Evolutionary conservation across 1,139 yeast genomes (phyloP).

Genomic region (Candida albicans): DNA sequence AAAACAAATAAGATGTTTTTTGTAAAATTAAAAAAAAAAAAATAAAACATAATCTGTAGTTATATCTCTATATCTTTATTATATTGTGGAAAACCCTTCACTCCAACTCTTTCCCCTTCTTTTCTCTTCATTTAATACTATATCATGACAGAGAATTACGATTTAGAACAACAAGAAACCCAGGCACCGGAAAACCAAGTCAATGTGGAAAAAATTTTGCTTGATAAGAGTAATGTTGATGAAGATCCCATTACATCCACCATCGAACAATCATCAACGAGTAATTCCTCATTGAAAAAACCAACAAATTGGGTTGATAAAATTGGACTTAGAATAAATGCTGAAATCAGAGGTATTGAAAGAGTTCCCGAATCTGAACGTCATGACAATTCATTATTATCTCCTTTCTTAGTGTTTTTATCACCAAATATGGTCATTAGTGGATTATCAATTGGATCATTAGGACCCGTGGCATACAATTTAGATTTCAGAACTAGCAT

Average conservation of each 20-base stretch:
- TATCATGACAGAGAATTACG: no score
- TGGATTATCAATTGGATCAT: constrained; percentile 31
- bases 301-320: constrained; percentile 25
- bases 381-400: constrained; percentile 22
- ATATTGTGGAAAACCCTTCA: no score
- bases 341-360: constrained; percentile 50
- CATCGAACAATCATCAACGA: neutral
- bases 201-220: neutral
- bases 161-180: neutral
- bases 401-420: constrained; percentile 30
- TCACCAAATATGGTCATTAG: constrained; percentile 34
- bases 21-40: no score
- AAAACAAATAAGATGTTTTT: no score
- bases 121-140: no score
- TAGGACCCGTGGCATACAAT: constrained; percentile 28
- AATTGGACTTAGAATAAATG: constrained; percentile 33
- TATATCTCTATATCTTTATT: no score
- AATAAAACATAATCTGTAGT: no score
- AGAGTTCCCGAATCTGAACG: constrained; percentile 46
- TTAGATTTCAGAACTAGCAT: constrained; percentile 37
- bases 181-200: no score
- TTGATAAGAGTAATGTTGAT: neutral
- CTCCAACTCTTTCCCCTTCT: no score
- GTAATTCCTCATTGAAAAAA: neutral
- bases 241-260: neutral